phyloP scores from a whole-genome alignment of 768 basidiomycete genomes.

The Russula foetens region DNA sequence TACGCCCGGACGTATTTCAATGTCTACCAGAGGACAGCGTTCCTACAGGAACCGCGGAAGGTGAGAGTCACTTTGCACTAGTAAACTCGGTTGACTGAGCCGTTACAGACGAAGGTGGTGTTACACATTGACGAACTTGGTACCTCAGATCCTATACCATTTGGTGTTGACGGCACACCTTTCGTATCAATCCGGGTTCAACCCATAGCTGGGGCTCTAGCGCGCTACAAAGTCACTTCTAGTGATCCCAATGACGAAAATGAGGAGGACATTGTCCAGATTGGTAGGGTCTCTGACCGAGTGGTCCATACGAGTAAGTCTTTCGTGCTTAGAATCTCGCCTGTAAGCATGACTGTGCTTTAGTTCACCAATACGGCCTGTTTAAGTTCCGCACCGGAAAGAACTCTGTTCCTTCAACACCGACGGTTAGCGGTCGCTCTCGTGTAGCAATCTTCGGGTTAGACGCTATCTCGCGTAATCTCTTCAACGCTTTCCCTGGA shows the following conservation, averaged over 20 bases:
- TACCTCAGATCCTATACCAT: conserved; percentile 67
- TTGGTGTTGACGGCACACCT: conserved; percentile 61
- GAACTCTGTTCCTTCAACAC: conserved; percentile 76
- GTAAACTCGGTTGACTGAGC: not conserved
- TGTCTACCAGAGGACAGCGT: conserved; percentile 75
- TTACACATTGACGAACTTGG: conserved; percentile 78
- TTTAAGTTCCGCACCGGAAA: conserved; percentile 81
- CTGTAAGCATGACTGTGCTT: conserved; percentile 9
- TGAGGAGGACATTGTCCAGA: conserved; percentile 81
- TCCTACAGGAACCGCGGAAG: conserved; percentile 73
- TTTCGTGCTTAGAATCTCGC: not conserved
- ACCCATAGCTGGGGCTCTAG: conserved; percentile 76
- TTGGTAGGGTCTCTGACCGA: conserved; percentile 58
- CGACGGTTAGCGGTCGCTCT: conserved; percentile 64
- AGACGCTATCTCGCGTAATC: conserved; percentile 83
- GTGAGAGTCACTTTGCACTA: conserved; percentile 32
- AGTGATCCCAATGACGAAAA: conserved; percentile 64
- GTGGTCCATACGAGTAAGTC: conserved; percentile 76
- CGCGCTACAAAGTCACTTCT: conserved; percentile 69
- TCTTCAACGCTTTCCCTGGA: conserved; percentile 68
- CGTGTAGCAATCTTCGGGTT: conserved; percentile 81
- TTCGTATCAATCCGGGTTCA: conserved; percentile 77
- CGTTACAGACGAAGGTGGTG: conserved; percentile 72
- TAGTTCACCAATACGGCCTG: conserved; percentile 83
- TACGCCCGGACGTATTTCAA: conserved; percentile 82